Base-by-base conservation (phyloP, 176 grass and related monocot genomes). In the Otatea glauca region DNA sequence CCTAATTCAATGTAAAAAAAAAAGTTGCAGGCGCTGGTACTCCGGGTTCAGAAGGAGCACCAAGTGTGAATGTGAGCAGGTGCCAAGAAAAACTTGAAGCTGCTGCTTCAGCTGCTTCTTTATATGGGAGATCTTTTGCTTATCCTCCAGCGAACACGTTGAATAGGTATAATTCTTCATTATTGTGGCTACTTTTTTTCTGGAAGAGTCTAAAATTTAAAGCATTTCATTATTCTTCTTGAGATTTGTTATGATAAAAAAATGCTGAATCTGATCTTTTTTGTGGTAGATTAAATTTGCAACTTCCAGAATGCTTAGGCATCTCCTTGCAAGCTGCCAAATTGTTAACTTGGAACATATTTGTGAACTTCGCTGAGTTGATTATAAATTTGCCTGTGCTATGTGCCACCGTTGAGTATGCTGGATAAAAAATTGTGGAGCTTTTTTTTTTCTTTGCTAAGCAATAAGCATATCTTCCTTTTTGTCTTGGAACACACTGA, bases 41-140 rank as follows among this genome's bases (percentile, higher is more conserved):
- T 64, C 82, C 86, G 38, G 79, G 45, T 76, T 63, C 76, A 24
- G 88, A 83, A 59, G 86, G 81, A 70, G 61, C 8, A 62, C 42
- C 80, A 42, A 78, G 54, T 88, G 90, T 85, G 7, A 92, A 85
- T 43, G 12, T 94, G 71, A 88, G 82, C 79, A 86, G 29, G 23
- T 79, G 39, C 39, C 90, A 94, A 81, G 77, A 79, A 87, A 92
- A 88, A 75, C 78, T 93, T 79, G 88, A 88, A 86, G 92, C 90
- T 32, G 90, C 89, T 81, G 87, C 88, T 64, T 79, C 91, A 54
- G 95, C 95, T 84, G 91, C 92, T 83, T 90, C 88, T 18, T 18
- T 94, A 59, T 97, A 94, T 88, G 90, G 86, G 27, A 90, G 79
- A 76, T 97, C 95, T 39, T 88, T 97, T 91, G 90, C 51, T 82